Evolutionary conservation across 169 alveolate species (phyloP), one percentile per base, ranked within the genome.

Genomic region (Nephromyces sp.): DNA sequence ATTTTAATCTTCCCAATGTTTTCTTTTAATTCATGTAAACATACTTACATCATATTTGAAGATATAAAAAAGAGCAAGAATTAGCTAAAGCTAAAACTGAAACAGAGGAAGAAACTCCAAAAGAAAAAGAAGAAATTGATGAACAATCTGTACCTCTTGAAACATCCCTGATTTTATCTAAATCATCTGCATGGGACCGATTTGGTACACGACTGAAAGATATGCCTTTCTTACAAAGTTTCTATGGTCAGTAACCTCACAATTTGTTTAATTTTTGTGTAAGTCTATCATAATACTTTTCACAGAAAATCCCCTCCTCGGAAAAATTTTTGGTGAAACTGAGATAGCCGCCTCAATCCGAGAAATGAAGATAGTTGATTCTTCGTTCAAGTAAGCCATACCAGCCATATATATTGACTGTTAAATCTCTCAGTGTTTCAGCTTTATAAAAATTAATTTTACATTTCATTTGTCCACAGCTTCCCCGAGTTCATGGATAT

Each of bases 311-410:
- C 92, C 92, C 1, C 29, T 86, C 32, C 64, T 89, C 29, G 91
- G 87, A 15, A 83, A 86, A 77, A 72, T 92, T 24, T 92, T 90
- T 75, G 92, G 91, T 3, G 91, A 89, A 78, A 87, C 92, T 21
- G 90, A 90, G 67, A 30, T 92, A 5, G 90, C 95, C 0, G 85
- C 83, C 1, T 93, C 94, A 15, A 73, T 92, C 8, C 76, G 90
- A 63, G 94, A 90, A 73, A 90, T 90, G 95, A 90, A 90, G 84
- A 72, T 72, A 68, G 15, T 85, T 0, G 96, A 92, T 77, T 87
- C 93, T 15, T 74, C 83, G 27, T 92, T 92, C 74, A 68, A 63
- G 82, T 2, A 2, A 57, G 33, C 2, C 6, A 15, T 2, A 51
- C 43, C n/a, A n/a, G n/a, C n/a, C n/a, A n/a, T n/a, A n/a, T n/a